These are phyloP conservation scores for Colletotrichum kahawae DNA, from an alignment of 2,329 filamentous ascomycete species.

Conservation along the genomic window DNA sequence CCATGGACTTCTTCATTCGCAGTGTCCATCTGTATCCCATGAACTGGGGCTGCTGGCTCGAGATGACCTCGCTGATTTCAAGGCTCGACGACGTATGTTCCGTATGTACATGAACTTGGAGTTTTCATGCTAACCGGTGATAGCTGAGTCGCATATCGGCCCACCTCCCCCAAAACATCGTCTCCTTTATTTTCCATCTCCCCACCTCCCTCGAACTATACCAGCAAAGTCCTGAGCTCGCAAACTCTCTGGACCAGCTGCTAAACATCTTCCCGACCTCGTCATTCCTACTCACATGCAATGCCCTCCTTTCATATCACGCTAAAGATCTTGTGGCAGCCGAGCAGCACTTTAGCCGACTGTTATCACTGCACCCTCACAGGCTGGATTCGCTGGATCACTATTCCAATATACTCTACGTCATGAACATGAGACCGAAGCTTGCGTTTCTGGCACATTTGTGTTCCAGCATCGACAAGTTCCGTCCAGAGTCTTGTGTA, in stretches of 20 bases:
- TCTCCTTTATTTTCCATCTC: constrained; percentile 93
- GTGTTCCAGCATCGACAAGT: constrained; percentile 90
- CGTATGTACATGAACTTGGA: neutral
- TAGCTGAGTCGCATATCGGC: constrained; percentile 75
- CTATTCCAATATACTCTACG: constrained; percentile 97
- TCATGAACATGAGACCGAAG: constrained; percentile 86
- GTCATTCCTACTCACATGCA: constrained; percentile 88
- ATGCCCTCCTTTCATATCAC: constrained; percentile 88
- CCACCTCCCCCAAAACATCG: constrained; percentile 85
- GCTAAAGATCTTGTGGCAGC: constrained; percentile 78
- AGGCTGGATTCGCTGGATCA: constrained; percentile 90
- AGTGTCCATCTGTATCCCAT: constrained; percentile 91
- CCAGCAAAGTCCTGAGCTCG: constrained; percentile 78
- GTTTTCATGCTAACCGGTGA: constrained; percentile 28
- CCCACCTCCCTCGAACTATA: constrained; percentile 92
- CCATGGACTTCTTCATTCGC: constrained; percentile 83
- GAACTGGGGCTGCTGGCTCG: constrained; percentile 98
- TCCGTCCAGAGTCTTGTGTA: constrained; percentile 94
- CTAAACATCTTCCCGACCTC: constrained; percentile 85
- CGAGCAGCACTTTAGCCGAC: constrained; percentile 74
- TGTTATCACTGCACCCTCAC: constrained; percentile 76
- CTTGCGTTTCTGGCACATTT: constrained; percentile 91
- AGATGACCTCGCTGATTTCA: constrained; percentile 81
- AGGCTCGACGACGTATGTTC: constrained; percentile 78
- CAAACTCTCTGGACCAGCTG: constrained; percentile 77